Evolutionary conservation across 176 grass and related monocot species (phyloP), one percentile per base, ranked within the genome.

Genomic region (Carex kokanica): DNA sequence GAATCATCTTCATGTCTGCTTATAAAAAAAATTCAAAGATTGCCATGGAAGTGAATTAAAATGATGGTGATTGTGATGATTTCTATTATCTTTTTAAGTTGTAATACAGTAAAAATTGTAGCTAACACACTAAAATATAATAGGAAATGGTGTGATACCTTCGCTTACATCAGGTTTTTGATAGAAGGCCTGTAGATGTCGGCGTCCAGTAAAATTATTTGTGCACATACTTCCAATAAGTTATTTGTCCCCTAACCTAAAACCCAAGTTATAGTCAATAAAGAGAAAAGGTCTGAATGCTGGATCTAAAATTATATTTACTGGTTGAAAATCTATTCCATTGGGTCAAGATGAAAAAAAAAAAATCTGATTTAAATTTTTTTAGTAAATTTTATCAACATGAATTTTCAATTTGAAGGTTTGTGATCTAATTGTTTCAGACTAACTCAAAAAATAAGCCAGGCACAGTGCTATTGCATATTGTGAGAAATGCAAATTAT

Each of bases 1-100:
- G 96, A 88, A 98, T 88, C 96, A 98, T 98, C 91, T 89, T 98
- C 90, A 90, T 93, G 59, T 93, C 96, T 98, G 87, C 21, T 66
- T 60, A 85, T 5, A 84, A 3, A 31, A 79, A 27, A 65, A 69
- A 36, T 27, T 1, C 24, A 15, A 13, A 55, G 23, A 77, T 55
- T 29, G 5, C 14, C 23, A 31, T 54, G 71, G 27, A 75, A 53
- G 71, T 20, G 0, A 75, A 31, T 55, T 8, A 31, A 55, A 77
- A 31, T 24, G 9, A 53, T 6, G 9, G 3, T 55, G 24, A 55
- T 8, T 1, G 47, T 55, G 49, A 54, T 24, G 21, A 77, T 4
- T 15, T 77, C 23, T 18, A 8, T 16, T 18, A 53, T 77, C 23
- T 55, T 54, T 72, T 68, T 17, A 2, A 52, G 4, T 52, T 51